These are phyloP conservation scores for Cylindrodendrum hubeiense DNA, from an alignment of 2,329 filamentous ascomycete species.

Conservation along the genomic window DNA sequence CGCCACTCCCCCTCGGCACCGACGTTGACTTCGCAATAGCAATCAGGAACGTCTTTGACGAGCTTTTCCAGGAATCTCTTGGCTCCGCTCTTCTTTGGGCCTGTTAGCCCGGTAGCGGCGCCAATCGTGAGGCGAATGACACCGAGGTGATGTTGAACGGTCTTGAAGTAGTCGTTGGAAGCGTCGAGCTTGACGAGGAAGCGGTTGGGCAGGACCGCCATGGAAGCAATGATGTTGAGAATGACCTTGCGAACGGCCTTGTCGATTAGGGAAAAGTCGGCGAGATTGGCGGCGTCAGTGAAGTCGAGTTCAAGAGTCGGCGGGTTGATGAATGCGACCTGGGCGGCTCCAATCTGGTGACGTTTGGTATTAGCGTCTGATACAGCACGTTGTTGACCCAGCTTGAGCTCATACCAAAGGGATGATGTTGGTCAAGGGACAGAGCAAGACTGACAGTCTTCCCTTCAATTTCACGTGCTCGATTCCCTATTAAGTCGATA, in stretches of 20 bases:
- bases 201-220: slow-evolving; percentile 44
- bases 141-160: slow-evolving; percentile 40
- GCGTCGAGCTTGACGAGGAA: slow-evolving; percentile 43
- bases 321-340: slow-evolving; percentile 43
- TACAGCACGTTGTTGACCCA: not conserved
- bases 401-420: slow-evolving; percentile 34
- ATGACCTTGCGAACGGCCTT: slow-evolving; percentile 41
- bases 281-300: slow-evolving; percentile 42
- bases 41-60: slow-evolving; percentile 41
- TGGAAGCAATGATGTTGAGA: slow-evolving; percentile 38
- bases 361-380: not conserved
- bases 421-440: slow-evolving; percentile 40
- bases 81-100: slow-evolving; percentile 41
- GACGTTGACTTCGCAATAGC: slow-evolving; percentile 39
- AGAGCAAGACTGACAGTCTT: slow-evolving; percentile 36
- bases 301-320: slow-evolving; percentile 42
- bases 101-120: slow-evolving; percentile 35
- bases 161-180: slow-evolving; percentile 45
- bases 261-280: slow-evolving; percentile 40
- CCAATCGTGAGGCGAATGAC: slow-evolving; percentile 41
- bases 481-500: slow-evolving; percentile 30
- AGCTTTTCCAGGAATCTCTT: slow-evolving; percentile 38
- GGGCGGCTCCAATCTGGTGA: slow-evolving; percentile 40
- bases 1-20: slow-evolving; percentile 42
- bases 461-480: slow-evolving; percentile 42